Evolutionary conservation across 208 protist species (phyloP), one percentile per base, ranked within the genome.

Genomic region (Leishmania arabica): DNA sequence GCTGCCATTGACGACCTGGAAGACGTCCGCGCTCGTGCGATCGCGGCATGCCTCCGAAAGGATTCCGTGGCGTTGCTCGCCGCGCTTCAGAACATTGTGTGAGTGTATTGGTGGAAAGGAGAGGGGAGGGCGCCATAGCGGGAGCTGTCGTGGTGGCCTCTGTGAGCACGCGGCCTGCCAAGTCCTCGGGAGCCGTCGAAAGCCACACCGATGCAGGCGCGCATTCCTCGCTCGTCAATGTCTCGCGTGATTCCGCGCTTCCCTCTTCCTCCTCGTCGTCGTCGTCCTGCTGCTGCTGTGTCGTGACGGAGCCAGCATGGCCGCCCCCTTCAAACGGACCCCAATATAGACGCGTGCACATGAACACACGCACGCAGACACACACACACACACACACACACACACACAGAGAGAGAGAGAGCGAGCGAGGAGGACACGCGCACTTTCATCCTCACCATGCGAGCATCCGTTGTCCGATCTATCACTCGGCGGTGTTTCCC

Each of bases 41-140:
- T 95, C 19, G 84, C 86, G 47, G 91, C 91, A 45, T 95, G 91
- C 76, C 58, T 90, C 13, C 88, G 83, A 68, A 88, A 83, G 60
- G 88, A 95, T 68, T 49, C 83, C 2, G 70, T 84, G 4, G 89
- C 78, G 2, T 77, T 96, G 47, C 80, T 96, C 31, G 81, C 73
- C 24, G 87, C 86, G 1, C 77, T 96, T 53, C 78, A 88, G 56
- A 83, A 72, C 68, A 77, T 90, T 65, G 77, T 82, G 64, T 91
- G 34, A 76, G 8, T 66, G n/a, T 3, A 64, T 31, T 8, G 68
- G 17, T 1, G 27, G 70, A 24, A n/a, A 27, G 45, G 47, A 7
- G 51, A 34, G n/a, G 34, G 24, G 45, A 15, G 40, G 17, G 13
- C 68, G 4, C 56, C 37, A 11, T 27, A 49, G 1, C 17, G 21